Conservation (phyloP, 169 alveolate species). For the Plasmodium coatneyi region DNA sequence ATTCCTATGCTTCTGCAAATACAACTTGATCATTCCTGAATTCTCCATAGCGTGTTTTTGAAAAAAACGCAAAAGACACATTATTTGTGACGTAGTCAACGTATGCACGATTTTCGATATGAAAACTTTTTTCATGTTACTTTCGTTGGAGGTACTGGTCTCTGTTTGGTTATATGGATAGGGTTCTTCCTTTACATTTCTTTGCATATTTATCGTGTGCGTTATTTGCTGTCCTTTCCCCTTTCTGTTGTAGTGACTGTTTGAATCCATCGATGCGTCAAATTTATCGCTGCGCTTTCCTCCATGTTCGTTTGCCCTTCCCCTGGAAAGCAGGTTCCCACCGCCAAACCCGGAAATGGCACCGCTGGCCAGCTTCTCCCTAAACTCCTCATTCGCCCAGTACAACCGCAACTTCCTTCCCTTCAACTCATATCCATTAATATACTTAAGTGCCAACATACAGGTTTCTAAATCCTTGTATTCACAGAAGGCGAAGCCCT, state of each 20-base stretch:
- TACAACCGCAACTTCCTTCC: conserved; percentile 78
- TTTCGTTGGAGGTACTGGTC: not conserved
- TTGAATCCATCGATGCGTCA: not conserved
- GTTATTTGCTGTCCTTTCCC: not conserved
- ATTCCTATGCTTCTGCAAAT: conserved; percentile 62
- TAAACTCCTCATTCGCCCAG: conserved; percentile 81
- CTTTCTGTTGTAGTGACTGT: not conserved
- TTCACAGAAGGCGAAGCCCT: conserved; percentile 83
- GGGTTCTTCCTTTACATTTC: conserved; percentile 13
- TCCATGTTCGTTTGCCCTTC: conserved; percentile 6
- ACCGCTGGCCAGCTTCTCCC: conserved; percentile 33
- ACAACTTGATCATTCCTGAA: conserved; percentile 48
- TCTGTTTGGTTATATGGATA: not conserved
- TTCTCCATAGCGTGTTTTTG: conserved; percentile 71
- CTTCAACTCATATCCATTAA: conserved; percentile 79
- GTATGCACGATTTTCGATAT: conserved; percentile 46
- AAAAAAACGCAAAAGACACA: conserved; percentile 76
- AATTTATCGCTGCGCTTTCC: conserved; percentile 11
- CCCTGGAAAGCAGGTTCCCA: not conserved
- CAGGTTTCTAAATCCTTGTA: conserved; percentile 81
- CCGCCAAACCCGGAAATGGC: conserved; percentile 7
- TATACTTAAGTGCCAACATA: conserved; percentile 76
- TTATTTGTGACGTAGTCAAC: conserved; percentile 76
- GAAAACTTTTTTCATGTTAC: not conserved
- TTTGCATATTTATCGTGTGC: not conserved